A percentile compares a stretch with the other conserved stretches of the same genome.
Conservation (phyloP, 495 filamentous ascomycete genomes). For the Talaromyces ruber region DNA sequence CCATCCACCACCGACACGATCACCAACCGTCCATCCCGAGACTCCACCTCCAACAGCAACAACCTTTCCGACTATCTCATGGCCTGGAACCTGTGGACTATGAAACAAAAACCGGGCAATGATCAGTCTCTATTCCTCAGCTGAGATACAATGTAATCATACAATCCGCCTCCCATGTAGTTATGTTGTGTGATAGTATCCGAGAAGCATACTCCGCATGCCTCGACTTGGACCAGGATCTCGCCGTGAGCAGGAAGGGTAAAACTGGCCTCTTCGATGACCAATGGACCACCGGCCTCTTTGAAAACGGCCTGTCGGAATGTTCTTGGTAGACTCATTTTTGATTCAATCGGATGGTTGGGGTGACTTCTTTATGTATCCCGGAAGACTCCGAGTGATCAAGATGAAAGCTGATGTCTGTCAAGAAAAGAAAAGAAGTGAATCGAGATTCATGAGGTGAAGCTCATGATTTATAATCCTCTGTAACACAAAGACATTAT, state of each 20-base stretch:
- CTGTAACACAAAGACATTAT: background rate
- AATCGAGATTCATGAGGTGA: background rate
- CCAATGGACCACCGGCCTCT: constrained; percentile 22
- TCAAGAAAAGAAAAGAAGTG: background rate
- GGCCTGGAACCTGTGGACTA: constrained; percentile 42
- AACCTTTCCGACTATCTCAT: constrained; percentile 47
- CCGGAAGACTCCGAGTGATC: no score
- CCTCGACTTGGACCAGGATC: constrained; percentile 45
- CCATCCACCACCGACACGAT: constrained; percentile 46
- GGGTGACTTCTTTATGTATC: background rate
- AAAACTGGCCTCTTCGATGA: constrained; percentile 34
- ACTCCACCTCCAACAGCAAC: constrained; percentile 37
- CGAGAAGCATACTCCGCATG: constrained; percentile 45
- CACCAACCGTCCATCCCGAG: constrained; percentile 34
- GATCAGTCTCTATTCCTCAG: background rate
- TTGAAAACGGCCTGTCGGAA: constrained; percentile 41
- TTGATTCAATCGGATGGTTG: background rate
- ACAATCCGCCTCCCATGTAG: constrained; percentile 31
- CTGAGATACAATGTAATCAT: background rate
- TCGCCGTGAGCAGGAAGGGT: constrained; percentile 30
- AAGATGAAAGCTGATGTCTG: background rate
- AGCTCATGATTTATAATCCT: background rate
- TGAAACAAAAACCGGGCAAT: background rate
- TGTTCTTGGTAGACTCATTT: constrained; percentile 33
- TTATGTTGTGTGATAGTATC: constrained; percentile 30